Conservation (phyloP, 768 basidiomycete species). For the Suillus weaverae region DNA sequence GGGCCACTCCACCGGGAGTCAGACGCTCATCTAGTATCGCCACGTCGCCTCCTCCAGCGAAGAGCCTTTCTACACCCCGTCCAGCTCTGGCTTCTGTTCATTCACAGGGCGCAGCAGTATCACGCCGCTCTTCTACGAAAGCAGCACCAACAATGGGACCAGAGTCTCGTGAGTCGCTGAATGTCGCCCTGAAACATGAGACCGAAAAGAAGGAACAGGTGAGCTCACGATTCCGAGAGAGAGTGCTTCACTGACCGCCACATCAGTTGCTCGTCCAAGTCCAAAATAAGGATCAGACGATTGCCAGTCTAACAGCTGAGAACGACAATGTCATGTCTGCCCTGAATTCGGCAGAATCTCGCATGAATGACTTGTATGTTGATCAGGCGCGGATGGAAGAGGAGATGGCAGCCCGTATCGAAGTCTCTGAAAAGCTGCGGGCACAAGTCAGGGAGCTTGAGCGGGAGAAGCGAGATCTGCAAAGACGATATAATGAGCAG, state of each 20-base stretch:
- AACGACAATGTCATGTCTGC: conserved; percentile 65
- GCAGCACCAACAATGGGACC: conserved; percentile 39
- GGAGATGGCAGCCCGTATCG: conserved; percentile 78
- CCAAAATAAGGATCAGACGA: conserved; percentile 76
- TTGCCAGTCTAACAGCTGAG: conserved; percentile 59
- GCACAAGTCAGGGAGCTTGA: conserved; percentile 82
- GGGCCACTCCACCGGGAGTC: conserved; percentile 44
- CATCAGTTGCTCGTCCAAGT: conserved; percentile 72
- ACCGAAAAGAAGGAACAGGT: conserved; percentile 84
- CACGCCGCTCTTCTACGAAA: conserved; percentile 55
- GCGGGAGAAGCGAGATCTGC: conserved; percentile 82
- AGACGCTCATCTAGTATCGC: conserved; percentile 47
- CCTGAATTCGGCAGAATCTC: conserved; percentile 66
- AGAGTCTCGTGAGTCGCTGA: conserved; percentile 57
- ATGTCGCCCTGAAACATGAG: conserved; percentile 68
- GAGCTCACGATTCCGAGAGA: conserved; percentile 21
- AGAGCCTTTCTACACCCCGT: conserved; percentile 57
- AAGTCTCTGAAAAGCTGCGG: conserved; percentile 80
- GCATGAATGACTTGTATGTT: conserved; percentile 75
- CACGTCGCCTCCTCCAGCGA: conserved; percentile 43
- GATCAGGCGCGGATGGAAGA: conserved; percentile 82
- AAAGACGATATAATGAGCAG: conserved; percentile 87
- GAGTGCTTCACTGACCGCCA: conserved; percentile 13
- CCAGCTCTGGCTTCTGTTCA: conserved; percentile 59
- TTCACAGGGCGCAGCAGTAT: conserved; percentile 41